phyloP scores from a whole-genome alignment of 2,329 filamentous ascomycete genomes.

The Neospermospora avenae region DNA sequence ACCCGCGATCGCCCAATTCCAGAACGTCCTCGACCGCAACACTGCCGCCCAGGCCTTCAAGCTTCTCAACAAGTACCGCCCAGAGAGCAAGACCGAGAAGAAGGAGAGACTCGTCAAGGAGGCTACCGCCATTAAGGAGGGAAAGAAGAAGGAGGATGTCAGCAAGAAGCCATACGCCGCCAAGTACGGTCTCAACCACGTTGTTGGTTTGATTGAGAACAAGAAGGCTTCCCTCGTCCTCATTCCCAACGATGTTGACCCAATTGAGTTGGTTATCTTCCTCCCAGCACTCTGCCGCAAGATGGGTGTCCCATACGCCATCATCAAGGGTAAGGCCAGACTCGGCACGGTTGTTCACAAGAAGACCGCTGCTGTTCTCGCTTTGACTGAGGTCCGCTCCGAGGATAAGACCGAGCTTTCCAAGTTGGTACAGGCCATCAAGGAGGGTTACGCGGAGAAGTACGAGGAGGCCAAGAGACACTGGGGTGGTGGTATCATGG shows the following conservation, averaged over 20 bases:
- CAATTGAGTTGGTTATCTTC: conserved; percentile 99
- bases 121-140: conserved; percentile 94
- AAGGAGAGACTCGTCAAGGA: conserved; percentile 99
- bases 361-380: conserved; percentile 98
- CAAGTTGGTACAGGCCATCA: conserved; percentile 94
- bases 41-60: conserved; percentile 96
- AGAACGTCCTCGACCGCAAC: conserved; percentile 94
- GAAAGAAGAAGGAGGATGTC: conserved; percentile 99
- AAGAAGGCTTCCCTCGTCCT: conserved; percentile 99
- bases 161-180: conserved; percentile 99
- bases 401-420: conserved; percentile 98
- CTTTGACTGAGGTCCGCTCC: conserved; percentile 91
- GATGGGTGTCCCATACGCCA: conserved; percentile 99
- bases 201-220: conserved; percentile 95
- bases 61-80: conserved; percentile 99
- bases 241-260: conserved; percentile 99
- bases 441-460: conserved; percentile 97
- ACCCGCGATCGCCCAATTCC: conserved; percentile 95
- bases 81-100: conserved; percentile 99
- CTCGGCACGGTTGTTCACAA: conserved; percentile 99
- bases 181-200: conserved; percentile 99
- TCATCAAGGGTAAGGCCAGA: conserved; percentile 99
- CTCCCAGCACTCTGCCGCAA: conserved; percentile 98
- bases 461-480: conserved; percentile 86
- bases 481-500: conserved; percentile 99